A percentile compares a stretch with the other conserved stretches of the same genome.
Evolutionary conservation across 2,329 filamentous ascomycete genomes (phyloP).

Genomic region (Fusarium papillatum): DNA sequence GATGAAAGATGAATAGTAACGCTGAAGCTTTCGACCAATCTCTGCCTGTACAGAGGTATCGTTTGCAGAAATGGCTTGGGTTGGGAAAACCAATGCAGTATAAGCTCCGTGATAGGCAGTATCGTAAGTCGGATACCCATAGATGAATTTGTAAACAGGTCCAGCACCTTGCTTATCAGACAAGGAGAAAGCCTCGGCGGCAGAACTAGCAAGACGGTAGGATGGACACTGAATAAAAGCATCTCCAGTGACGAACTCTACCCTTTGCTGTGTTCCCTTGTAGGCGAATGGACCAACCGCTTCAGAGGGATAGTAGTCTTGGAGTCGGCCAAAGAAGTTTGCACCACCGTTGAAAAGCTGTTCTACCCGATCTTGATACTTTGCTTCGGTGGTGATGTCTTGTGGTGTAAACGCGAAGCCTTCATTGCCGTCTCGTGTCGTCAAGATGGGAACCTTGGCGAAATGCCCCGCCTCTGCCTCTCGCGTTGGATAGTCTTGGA

Average conservation of each 20-base stretch:
- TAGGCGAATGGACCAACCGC: background rate
- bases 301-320: background rate
- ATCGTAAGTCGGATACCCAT: background rate
- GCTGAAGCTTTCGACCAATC: background rate
- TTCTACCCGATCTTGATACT: background rate
- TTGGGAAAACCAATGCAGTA: background rate
- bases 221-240: background rate
- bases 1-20: background rate
- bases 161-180: background rate
- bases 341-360: background rate
- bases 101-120: background rate
- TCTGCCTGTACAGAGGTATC: background rate
- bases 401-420: background rate
- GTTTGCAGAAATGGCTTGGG: background rate
- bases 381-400: background rate
- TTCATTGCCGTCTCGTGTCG: background rate
- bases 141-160: background rate
- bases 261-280: background rate
- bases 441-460: background rate
- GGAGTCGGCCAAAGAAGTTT: background rate
- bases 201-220: background rate
- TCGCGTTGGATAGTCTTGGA: background rate
- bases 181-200: background rate
- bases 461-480: background rate
- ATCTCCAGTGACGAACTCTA: background rate